Evolutionary conservation across 805 yeast species (phyloP), one percentile per base, ranked within the genome.

Genomic region (Candida anglica): DNA sequence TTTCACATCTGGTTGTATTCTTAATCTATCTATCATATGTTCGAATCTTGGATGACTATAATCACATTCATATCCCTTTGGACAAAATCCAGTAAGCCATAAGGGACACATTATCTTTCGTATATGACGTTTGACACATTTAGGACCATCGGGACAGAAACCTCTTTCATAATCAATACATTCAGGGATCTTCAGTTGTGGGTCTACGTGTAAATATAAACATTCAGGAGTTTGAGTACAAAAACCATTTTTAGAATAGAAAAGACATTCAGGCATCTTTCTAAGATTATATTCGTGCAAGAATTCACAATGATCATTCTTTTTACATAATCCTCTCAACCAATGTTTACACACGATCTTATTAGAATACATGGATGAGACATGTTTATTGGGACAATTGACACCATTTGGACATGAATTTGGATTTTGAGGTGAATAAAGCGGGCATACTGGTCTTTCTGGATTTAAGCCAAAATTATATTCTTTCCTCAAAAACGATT

Each of bases 141-240:
- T 69, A 7, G 96, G 95, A 0, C 98, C 98, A 46, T 81, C 84
- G 8, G 86, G 84, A 62, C 98, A 93, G 54, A 87, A 93, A 0
- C 98, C 98, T 47, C 75, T 68, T 32, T 81, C 81, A 55, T 89
- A 93, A 48, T 82, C 81, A 33, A 72, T 73, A 52, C 98, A 93
- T 39, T 81, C 85, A 0, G 96, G 95, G n/a, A 89, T 79, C 58
- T 84, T 85, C 46, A 82, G 75, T 49, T 76, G 80, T 4, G 97
- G 96, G 53, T 89, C 96, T 19, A 89, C 80, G 55, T 93, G 99
- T 34, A 86, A 68, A 57, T 87, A 93, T 36, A 87, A 79, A 56
- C 99, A 93, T 53, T 93, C 99, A 1, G 95, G 93, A 0, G 88
- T 75, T 56, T 88, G 96, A 5, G 95, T 83, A 57, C 98, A 91